phyloP scores from a whole-genome alignment of 805 yeast species.

The Scheffersomyces lignosus region DNA sequence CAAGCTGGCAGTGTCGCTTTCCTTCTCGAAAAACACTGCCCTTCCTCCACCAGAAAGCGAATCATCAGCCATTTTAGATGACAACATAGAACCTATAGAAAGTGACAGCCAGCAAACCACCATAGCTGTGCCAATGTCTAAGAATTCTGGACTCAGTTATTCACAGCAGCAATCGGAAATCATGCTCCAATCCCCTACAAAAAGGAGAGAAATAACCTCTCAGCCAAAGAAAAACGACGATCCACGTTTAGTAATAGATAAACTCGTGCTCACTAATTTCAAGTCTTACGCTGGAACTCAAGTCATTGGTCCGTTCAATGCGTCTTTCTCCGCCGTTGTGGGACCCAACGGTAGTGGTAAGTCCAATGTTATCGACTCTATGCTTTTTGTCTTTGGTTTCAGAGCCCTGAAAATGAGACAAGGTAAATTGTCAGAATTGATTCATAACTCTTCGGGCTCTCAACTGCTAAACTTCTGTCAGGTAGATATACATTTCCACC shows the following conservation, averaged over 20 bases:
- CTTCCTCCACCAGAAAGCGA: not conserved
- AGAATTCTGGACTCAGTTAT: slow-evolving; percentile 19
- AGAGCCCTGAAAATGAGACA: slow-evolving; percentile 97
- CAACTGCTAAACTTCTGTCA: slow-evolving; percentile 68
- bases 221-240: slow-evolving; percentile 20
- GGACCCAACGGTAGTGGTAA: slow-evolving; percentile 99
- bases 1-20: not conserved
- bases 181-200: slow-evolving; percentile 29
- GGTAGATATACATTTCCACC: slow-evolving; percentile 86
- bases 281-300: slow-evolving; percentile 95
- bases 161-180: slow-evolving; percentile 29
- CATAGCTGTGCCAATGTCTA: not conserved
- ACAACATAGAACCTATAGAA: not conserved
- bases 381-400: slow-evolving; percentile 95
- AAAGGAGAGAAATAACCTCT: slow-evolving; percentile 20
- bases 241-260: slow-evolving; percentile 72
- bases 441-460: slow-evolving; percentile 79
- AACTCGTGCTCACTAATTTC: slow-evolving; percentile 77
- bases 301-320: slow-evolving; percentile 89
- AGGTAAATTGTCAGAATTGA: slow-evolving; percentile 85
- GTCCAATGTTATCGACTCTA: slow-evolving; percentile 94
- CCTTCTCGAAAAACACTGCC: not conserved
- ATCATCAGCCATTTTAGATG: too few species aligned
- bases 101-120: not conserved
- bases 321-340: slow-evolving; percentile 93